These are phyloP conservation scores for Polygonum maritimum DNA, from an alignment of 148 eudicot species.

Conservation along the genomic window DNA sequence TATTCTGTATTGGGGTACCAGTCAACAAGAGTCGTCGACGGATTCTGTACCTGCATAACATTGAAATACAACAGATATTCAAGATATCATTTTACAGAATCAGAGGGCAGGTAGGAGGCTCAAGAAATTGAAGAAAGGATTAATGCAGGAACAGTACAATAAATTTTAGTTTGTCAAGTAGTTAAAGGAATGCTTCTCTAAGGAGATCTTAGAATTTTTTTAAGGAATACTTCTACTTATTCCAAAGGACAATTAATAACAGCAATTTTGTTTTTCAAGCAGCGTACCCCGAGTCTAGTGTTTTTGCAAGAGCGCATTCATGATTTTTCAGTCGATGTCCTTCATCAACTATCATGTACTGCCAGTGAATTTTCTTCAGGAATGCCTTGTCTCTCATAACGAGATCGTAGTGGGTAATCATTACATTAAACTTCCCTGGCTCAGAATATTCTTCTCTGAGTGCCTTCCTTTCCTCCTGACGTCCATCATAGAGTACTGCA, in stretches of 20 bases:
- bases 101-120: background rate
- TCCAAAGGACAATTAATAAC: background rate
- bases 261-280: background rate
- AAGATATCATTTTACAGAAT: background rate
- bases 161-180: background rate
- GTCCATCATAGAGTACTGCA: conserved; percentile 90
- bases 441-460: conserved; percentile 76
- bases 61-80: background rate
- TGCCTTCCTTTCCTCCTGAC: conserved; percentile 72
- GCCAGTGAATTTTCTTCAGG: conserved; percentile 89
- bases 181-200: background rate
- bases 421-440: conserved; percentile 77
- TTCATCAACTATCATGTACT: conserved; percentile 95
- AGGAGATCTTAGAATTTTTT: background rate
- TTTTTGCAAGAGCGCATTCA: conserved; percentile 84
- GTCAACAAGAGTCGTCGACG: conserved; percentile 85
- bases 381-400: conserved; percentile 90
- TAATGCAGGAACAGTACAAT: background rate
- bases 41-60: conserved; percentile 55
- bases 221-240: background rate
- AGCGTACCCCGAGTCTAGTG: conserved; percentile 79
- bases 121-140: background rate
- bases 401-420: conserved; percentile 94
- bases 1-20: conserved; percentile 98
- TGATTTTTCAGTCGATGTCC: conserved; percentile 92